These are phyloP conservation scores for Rhynchospora pubera DNA, from an alignment of 176 grass and related monocot genomes.

Conservation along the genomic window DNA sequence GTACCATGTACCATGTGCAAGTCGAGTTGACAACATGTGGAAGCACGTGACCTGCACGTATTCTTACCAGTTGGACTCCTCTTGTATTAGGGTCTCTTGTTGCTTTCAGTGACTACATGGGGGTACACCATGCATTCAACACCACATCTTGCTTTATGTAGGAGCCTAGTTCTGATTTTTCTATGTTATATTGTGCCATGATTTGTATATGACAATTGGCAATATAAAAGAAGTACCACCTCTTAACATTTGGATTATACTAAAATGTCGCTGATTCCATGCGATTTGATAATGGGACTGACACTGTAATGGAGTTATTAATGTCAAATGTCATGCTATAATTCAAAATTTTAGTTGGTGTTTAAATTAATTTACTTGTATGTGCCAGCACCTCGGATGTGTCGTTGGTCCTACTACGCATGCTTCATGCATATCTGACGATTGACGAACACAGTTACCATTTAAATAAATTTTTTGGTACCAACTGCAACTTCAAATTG, in stretches of 20 bases:
- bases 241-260: neutral
- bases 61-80: neutral
- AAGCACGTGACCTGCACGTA: constrained; percentile 7
- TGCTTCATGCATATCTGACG: neutral
- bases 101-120: neutral
- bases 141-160: neutral
- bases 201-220: neutral
- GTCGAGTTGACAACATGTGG: neutral
- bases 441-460: neutral
- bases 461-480: neutral
- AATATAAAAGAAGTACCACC: neutral
- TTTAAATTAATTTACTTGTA: neutral
- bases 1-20: constrained; percentile 13
- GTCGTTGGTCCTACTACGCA: neutral
- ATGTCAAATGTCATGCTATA: neutral
- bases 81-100: neutral
- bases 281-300: neutral
- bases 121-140: neutral
- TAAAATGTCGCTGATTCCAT: neutral
- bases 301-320: neutral
- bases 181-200: neutral
- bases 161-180: neutral
- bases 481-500: neutral
- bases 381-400: neutral
- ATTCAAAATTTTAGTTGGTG: neutral